Evolutionary conservation across 495 filamentous ascomycete genomes (phyloP).

Genomic region (Aspergillus biplanus): DNA sequence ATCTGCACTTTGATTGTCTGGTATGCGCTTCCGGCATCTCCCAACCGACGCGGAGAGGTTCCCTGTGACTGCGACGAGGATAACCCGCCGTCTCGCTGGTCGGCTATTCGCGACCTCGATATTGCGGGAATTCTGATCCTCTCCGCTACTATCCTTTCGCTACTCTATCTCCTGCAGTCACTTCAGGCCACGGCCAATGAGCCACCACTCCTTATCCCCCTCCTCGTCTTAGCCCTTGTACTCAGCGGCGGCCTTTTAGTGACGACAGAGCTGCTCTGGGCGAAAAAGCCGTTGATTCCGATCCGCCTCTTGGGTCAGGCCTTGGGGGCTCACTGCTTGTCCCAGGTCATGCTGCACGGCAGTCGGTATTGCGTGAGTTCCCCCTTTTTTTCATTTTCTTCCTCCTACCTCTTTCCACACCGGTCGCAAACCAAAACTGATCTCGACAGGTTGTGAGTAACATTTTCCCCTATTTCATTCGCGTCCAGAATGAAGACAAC

Average conservation of each 20-base stretch:
- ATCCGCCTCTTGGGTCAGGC: constrained; percentile 27
- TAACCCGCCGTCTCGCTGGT: not conserved
- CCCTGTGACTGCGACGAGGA: not conserved
- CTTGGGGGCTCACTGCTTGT: constrained; percentile 23
- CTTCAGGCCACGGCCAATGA: not conserved
- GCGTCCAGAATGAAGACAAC: constrained; percentile 25
- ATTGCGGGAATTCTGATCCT: constrained; percentile 27
- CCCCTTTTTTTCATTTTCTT: no score
- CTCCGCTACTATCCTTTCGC: constrained; percentile 13
- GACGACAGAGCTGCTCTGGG: constrained; percentile 31
- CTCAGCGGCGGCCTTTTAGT: constrained; percentile 25
- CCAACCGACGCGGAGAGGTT: constrained; percentile 4
- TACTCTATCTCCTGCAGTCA: constrained; percentile 21
- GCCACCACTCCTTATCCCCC: not conserved
- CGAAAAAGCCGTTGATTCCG: constrained; percentile 34
- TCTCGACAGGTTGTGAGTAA: constrained; percentile 25
- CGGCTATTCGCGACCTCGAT: constrained; percentile 21
- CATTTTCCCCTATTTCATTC: constrained; percentile 31
- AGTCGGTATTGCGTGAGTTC: constrained; percentile 24
- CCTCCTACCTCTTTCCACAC: not conserved
- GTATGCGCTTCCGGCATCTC: constrained; percentile 22
- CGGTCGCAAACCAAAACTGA: not conserved
- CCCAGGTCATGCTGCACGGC: constrained; percentile 23
- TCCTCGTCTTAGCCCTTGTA: constrained; percentile 10
- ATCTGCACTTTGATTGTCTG: constrained; percentile 26